phyloP scores from a whole-genome alignment of 2,329 filamentous ascomycete genomes.

The Cercospora zeae-maydis region DNA sequence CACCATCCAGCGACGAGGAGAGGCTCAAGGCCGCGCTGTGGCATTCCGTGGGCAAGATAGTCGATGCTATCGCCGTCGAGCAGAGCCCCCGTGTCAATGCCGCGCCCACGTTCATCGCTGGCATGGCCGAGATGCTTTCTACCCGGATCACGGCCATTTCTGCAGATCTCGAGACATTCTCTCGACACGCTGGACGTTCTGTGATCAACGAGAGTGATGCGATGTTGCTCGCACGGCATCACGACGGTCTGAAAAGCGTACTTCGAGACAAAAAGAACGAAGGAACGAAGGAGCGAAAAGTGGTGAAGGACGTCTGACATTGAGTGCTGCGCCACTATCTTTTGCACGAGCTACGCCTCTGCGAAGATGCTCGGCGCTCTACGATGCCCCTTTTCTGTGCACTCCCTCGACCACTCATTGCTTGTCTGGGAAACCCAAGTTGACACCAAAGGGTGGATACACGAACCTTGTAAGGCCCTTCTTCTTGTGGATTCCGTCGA shows the following conservation, averaged over 20 bases:
- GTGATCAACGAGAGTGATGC: conserved; percentile 85
- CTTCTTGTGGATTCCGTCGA: conserved; percentile 46
- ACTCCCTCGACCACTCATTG: conserved; percentile 20
- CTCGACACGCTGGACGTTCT: conserved; percentile 72
- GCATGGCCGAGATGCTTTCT: conserved; percentile 82
- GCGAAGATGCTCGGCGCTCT: background rate
- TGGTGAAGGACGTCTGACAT: background rate
- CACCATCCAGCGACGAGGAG: conserved; percentile 44
- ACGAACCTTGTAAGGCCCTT: conserved; percentile 48
- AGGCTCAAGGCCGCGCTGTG: conserved; percentile 80
- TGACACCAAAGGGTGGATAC: conserved; percentile 49
- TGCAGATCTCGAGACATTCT: conserved; percentile 61
- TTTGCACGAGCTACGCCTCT: background rate
- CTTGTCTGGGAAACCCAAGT: conserved; percentile 51
- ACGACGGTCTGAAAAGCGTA: conserved; percentile 76
- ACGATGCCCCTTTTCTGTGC: background rate
- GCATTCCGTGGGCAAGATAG: conserved; percentile 79
- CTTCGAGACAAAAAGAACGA: conserved; percentile 67
- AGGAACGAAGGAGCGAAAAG: conserved; percentile 27
- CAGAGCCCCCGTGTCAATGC: conserved; percentile 67
- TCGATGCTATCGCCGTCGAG: conserved; percentile 75
- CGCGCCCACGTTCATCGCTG: conserved; percentile 53
- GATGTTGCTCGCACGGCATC: conserved; percentile 78
- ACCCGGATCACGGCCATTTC: conserved; percentile 60
- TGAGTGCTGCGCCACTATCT: background rate